These are phyloP conservation scores for Przewalskia tangutica DNA, from an alignment of 257 asterid genomes.

Conservation along the genomic window DNA sequence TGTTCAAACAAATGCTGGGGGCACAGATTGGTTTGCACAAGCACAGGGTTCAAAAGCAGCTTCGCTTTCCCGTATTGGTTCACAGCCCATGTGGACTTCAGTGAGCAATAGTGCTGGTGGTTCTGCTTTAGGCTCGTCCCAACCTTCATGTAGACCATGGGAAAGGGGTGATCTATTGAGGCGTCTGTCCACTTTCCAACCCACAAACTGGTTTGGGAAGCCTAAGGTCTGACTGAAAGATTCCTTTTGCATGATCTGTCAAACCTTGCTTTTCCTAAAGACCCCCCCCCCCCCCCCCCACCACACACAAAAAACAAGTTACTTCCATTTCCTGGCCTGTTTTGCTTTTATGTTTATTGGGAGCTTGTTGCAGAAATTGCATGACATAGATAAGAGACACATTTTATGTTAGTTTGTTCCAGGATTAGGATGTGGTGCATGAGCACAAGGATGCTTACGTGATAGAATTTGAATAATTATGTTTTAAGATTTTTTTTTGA, in stretches of 20 bases:
- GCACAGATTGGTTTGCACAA: slow-evolving; percentile 68
- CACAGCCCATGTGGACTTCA: slow-evolving; percentile 66
- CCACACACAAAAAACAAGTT: not conserved
- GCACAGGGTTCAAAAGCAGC: slow-evolving; percentile 83
- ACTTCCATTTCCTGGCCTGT: not conserved
- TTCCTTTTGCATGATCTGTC: slow-evolving; percentile 1
- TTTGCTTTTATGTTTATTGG: not conserved
- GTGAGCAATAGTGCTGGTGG: slow-evolving; percentile 89
- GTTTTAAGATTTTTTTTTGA: not conserved
- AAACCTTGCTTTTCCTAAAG: not conserved
- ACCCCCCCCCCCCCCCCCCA: too few relatives aligned
- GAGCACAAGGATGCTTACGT: not conserved
- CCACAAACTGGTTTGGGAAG: slow-evolving; percentile 89
- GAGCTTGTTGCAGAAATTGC: not conserved
- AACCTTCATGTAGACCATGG: slow-evolving; percentile 99
- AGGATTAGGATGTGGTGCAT: not conserved
- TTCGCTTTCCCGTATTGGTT: slow-evolving; percentile 68
- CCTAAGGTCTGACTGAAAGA: slow-evolving; percentile 60
- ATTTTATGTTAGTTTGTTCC: not conserved
- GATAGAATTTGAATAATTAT: not conserved
- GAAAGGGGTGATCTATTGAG: slow-evolving; percentile 95
- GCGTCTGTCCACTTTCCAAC: slow-evolving; percentile 88
- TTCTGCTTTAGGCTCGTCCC: slow-evolving; percentile 84
- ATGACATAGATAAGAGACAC: not conserved
- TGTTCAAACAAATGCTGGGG: slow-evolving; percentile 74